phyloP scores from a whole-genome alignment of 352 stramenopile species.

The Saprolegnia parasitica region DNA sequence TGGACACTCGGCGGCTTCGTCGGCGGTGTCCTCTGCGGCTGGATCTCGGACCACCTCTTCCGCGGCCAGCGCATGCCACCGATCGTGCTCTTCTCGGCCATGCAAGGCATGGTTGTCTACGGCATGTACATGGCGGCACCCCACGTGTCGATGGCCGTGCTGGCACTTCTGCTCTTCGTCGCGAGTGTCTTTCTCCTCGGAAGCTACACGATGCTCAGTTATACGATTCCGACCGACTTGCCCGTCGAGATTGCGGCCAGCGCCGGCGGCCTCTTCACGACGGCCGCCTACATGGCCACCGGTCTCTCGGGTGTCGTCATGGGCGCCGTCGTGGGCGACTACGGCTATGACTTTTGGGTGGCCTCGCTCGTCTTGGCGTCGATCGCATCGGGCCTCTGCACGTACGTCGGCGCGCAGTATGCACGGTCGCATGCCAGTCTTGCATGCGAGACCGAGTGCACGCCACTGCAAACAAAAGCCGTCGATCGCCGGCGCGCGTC shows the following conservation, averaged over 20 bases:
- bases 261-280: conserved; percentile 56
- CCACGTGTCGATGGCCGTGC: conserved; percentile 41
- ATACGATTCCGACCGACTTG: conserved; percentile 63
- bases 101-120: conserved; percentile 46
- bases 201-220: conserved; percentile 68
- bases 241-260: conserved; percentile 62
- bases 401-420: conserved; percentile 12
- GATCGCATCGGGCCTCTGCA: conserved; percentile 51
- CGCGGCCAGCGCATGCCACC: conserved; percentile 56
- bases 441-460: neutral
- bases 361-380: conserved; percentile 55
- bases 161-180: conserved; percentile 53
- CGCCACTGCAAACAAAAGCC: neutral
- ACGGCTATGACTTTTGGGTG: conserved; percentile 51
- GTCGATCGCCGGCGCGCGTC: neutral
- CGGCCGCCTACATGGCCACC: conserved; percentile 59
- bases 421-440: neutral
- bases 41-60: conserved; percentile 67
- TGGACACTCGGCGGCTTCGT: conserved; percentile 75
- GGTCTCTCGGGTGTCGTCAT: conserved; percentile 56
- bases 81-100: conserved; percentile 63
- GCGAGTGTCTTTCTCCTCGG: conserved; percentile 62
- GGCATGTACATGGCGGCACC: conserved; percentile 51
- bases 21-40: conserved; percentile 59
- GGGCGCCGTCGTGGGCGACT: conserved; percentile 48